These are phyloP conservation scores for Harringtonia aguacate DNA, from an alignment of 2,329 filamentous ascomycete species.

Conservation along the genomic window DNA sequence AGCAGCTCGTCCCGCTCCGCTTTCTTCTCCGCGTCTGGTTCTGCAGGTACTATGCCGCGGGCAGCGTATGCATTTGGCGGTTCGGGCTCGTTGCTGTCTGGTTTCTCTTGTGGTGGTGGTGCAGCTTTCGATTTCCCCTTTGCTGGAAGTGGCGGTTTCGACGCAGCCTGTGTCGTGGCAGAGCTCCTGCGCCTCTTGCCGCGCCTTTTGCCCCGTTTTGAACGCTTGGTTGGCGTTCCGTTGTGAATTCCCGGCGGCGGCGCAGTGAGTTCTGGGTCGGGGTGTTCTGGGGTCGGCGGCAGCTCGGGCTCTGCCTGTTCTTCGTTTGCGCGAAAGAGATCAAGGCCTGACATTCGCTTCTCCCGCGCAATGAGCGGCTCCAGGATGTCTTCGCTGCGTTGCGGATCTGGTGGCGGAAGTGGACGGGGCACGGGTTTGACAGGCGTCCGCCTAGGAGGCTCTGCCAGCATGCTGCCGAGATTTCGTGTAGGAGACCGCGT, in stretches of 20 bases:
- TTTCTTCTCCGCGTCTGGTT: constrained; percentile 37
- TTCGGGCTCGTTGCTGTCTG: neutral
- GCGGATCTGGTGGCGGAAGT: constrained; percentile 31
- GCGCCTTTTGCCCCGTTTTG: constrained; percentile 27
- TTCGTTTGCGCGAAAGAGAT: constrained; percentile 19
- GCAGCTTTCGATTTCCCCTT: neutral
- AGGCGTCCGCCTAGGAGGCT: constrained; percentile 27
- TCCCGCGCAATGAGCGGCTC: constrained; percentile 28
- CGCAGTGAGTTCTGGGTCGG: constrained; percentile 42
- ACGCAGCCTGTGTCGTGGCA: constrained; percentile 34
- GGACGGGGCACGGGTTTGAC: constrained; percentile 33
- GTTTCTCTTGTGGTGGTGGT: neutral
- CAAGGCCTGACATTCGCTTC: constrained; percentile 25
- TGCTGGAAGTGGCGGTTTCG: neutral
- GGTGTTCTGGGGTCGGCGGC: constrained; percentile 44
- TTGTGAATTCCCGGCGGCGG: constrained; percentile 50
- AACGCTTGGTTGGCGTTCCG: constrained; percentile 38
- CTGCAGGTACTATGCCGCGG: constrained; percentile 28
- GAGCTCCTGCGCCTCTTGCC: constrained; percentile 20
- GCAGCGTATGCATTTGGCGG: constrained; percentile 15
- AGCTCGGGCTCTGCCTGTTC: constrained; percentile 48
- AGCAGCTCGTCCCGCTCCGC: constrained; percentile 40
- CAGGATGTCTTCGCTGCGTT: constrained; percentile 30
- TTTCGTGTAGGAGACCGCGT: constrained; percentile 17
- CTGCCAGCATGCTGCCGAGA: constrained; percentile 21